Conservation (phyloP, 2,329 filamentous ascomycete genomes). For the Rasamsonia emersonii region DNA sequence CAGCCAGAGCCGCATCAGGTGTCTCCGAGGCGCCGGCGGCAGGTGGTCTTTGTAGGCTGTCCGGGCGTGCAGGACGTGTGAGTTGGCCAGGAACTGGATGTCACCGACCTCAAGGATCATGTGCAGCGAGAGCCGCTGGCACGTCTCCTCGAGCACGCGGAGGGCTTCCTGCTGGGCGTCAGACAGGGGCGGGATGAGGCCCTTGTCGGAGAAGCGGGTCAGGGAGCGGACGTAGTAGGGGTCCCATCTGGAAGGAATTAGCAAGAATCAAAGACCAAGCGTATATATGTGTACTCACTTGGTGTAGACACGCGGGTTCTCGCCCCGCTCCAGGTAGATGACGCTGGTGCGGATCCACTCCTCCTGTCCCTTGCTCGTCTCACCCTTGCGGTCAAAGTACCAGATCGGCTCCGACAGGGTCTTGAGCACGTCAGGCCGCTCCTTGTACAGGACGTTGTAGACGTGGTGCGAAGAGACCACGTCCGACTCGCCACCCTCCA, state of each 20-base stretch:
- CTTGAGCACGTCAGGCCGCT: conserved; percentile 70
- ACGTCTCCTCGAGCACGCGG: conserved; percentile 65
- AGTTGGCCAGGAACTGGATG: conserved; percentile 78
- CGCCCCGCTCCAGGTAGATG: conserved; percentile 65
- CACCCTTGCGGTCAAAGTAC: conserved; percentile 90
- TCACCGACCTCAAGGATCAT: conserved; percentile 83
- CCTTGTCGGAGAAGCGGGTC: conserved; percentile 62
- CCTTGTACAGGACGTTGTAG: conserved; percentile 67
- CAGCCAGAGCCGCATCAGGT: conserved; percentile 78
- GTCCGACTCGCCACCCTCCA: conserved; percentile 78
- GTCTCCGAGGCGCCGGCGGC: conserved; percentile 61
- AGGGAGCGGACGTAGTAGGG: conserved; percentile 79
- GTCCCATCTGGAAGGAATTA: conserved; percentile 52
- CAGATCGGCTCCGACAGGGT: conserved; percentile 68
- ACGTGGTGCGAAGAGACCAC: conserved; percentile 70
- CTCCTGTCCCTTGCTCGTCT: conserved; percentile 64
- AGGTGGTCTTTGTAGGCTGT: conserved; percentile 69
- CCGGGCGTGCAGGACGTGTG: conserved; percentile 70
- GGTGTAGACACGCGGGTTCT: conserved; percentile 60
- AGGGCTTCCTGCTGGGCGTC: conserved; percentile 60
- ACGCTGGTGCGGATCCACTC: conserved; percentile 65
- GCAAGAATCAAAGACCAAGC: too few species aligned
- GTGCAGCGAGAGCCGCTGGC: conserved; percentile 63
- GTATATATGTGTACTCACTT: conserved; percentile 42
- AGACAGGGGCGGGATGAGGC: conserved; percentile 64